Evolutionary conservation across 208 protist genomes (phyloP).

Genomic region (Crithidia fasciculata): DNA sequence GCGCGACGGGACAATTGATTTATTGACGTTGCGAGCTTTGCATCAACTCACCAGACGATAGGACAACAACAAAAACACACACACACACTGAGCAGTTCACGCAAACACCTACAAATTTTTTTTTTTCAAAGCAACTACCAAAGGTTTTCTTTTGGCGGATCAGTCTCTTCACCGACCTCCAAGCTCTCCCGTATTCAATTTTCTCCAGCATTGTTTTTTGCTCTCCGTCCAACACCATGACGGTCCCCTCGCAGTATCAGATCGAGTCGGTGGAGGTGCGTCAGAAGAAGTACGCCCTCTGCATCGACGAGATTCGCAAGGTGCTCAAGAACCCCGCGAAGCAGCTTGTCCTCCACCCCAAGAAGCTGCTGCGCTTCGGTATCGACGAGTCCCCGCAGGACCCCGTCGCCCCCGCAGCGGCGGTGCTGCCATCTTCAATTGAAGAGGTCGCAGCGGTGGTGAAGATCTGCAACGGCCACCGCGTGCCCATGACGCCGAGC

Average conservation of each 20-base stretch:
- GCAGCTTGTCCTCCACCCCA: constrained; percentile 38
- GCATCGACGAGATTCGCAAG: constrained; percentile 31
- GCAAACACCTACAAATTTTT: no score
- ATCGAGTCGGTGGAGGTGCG: constrained; percentile 33
- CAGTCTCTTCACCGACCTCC: no score
- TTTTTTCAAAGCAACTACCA: no score
- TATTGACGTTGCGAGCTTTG: no score
- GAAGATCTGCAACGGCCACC: constrained; percentile 39
- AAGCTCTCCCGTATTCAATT: no score
- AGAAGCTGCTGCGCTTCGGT: constrained; percentile 38
- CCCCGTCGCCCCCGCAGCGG: constrained; percentile 33
- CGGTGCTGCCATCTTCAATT: constrained; percentile 31
- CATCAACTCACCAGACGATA: no score
- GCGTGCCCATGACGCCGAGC: constrained; percentile 55
- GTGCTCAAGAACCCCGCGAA: constrained; percentile 37
- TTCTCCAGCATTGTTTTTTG: no score
- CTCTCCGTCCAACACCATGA: not conserved
- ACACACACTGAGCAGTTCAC: not conserved
- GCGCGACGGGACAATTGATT: no score
- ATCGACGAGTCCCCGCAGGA: constrained; percentile 42
- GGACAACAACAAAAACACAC: not conserved
- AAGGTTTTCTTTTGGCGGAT: no score
- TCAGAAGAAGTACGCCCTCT: constrained; percentile 40
- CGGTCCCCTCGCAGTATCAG: constrained; percentile 16
- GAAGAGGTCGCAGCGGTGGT: constrained; percentile 42